Conservation (phyloP, 2,329 filamentous ascomycete species). For the Arthroderma sp. region DNA sequence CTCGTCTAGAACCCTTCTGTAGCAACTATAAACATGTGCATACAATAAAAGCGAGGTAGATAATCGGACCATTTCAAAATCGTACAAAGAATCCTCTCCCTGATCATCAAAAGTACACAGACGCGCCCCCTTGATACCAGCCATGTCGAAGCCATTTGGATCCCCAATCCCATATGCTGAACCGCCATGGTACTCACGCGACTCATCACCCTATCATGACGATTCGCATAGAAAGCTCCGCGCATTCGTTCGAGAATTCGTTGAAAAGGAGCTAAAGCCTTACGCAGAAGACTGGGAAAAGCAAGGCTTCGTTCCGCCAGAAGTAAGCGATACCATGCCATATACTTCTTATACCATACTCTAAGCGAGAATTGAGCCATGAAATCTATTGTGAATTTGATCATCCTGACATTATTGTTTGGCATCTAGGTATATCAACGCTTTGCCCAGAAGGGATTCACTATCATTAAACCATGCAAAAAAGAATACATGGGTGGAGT, state of each 20-base stretch:
- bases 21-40: no score
- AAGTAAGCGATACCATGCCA: constrained; percentile 11
- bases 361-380: background rate
- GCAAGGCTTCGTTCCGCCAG: constrained; percentile 38
- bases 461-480: constrained; percentile 25
- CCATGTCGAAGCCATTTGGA: constrained; percentile 1
- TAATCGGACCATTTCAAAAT: no score
- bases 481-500: constrained; percentile 28
- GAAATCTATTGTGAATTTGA: background rate
- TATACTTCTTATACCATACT: background rate
- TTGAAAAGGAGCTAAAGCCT: constrained; percentile 46
- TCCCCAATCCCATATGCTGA: constrained; percentile 8
- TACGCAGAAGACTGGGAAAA: constrained; percentile 52
- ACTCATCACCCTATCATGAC: constrained; percentile 45
- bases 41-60: no score
- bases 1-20: no score
- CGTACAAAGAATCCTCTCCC: no score
- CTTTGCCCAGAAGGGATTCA: constrained; percentile 29
- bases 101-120: no score
- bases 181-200: constrained; percentile 8
- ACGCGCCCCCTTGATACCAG: no score
- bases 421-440: constrained; percentile 21
- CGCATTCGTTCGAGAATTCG: constrained; percentile 43
- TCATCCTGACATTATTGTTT: background rate
- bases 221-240: constrained; percentile 47